Conservation (phyloP, 192 early-diverging fungal species). For the Podochytrium sp. region DNA sequence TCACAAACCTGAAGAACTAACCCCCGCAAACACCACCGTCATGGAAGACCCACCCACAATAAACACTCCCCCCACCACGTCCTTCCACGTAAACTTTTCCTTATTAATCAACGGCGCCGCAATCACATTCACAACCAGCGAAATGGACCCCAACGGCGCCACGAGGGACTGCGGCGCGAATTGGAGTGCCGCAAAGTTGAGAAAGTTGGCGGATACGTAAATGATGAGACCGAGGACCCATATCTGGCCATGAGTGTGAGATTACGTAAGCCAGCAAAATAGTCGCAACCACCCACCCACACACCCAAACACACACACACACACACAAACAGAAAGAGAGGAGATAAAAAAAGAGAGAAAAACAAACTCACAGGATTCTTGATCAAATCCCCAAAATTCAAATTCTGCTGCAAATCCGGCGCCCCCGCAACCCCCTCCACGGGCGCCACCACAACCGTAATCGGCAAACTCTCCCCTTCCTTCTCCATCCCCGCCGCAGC, state of each 20-base stretch:
- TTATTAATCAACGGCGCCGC: slow-evolving; percentile 77
- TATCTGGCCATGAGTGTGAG: slow-evolving; percentile 23
- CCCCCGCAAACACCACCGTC: slow-evolving; percentile 69
- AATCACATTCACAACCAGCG: slow-evolving; percentile 81
- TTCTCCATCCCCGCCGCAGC: background rate
- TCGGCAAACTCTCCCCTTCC: slow-evolving; percentile 2
- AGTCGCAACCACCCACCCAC: background rate
- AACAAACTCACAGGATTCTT: slow-evolving; percentile 42
- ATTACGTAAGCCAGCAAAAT: background rate
- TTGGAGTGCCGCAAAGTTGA: slow-evolving; percentile 74
- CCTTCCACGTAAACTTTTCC: slow-evolving; percentile 68
- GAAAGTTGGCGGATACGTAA: slow-evolving; percentile 72
- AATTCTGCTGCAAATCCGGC: slow-evolving; percentile 39
- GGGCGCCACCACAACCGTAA: background rate
- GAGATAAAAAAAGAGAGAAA: background rate
- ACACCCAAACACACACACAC: too few relatives aligned
- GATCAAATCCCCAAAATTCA: slow-evolving; percentile 37
- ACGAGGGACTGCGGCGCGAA: slow-evolving; percentile 84
- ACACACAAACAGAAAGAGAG: background rate
- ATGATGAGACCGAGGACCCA: slow-evolving; percentile 75
- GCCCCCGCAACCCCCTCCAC: slow-evolving; percentile 5
- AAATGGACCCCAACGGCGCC: slow-evolving; percentile 76
- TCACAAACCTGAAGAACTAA: slow-evolving; percentile 42
- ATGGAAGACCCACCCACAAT: slow-evolving; percentile 76
- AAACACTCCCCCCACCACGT: slow-evolving; percentile 72